These are phyloP conservation scores for Micractinium conductrix DNA, from an alignment of 139 green algal genomes.

Conservation along the genomic window DNA sequence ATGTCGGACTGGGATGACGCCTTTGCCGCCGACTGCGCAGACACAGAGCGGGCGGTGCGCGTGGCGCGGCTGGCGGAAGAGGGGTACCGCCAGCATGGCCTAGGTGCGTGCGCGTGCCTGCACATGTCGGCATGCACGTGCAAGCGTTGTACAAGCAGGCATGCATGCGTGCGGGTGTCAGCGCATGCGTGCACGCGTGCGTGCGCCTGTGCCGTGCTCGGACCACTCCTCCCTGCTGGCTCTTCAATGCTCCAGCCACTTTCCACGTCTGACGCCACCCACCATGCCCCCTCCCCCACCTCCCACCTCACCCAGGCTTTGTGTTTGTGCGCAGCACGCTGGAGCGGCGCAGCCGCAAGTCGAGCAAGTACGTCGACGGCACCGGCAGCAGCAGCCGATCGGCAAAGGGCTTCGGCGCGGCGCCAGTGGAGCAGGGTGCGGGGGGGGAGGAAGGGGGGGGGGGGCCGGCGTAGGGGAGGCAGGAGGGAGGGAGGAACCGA, in stretches of 20 bases:
- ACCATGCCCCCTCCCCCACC: background rate
- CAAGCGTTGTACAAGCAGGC: too few species aligned
- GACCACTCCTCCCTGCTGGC: background rate
- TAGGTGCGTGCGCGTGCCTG: conserved; percentile 2
- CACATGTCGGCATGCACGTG: too few species aligned
- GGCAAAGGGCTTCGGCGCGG: conserved; percentile 21
- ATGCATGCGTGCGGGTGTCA: too few species aligned
- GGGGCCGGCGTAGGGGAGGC: too few species aligned
- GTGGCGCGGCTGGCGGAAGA: conserved; percentile 14
- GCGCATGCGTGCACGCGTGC: too few species aligned
- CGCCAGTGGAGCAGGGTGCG: background rate
- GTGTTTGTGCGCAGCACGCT: conserved; percentile 26
- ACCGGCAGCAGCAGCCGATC: background rate
- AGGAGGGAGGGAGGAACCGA: too few species aligned
- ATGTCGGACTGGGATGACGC: conserved; percentile 29
- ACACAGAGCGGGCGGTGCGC: background rate
- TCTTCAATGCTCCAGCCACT: background rate
- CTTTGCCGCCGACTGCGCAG: conserved; percentile 8
- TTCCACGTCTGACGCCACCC: background rate
- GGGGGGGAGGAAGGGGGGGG: too few species aligned
- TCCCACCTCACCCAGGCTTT: background rate
- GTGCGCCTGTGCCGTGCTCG: too few species aligned
- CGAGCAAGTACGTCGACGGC: background rate
- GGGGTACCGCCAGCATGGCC: conserved; percentile 16
- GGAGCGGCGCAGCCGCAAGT: conserved; percentile 4